Conservation (phyloP, 2,329 filamentous ascomycete genomes). For the Ceratocystis alfenasii region DNA sequence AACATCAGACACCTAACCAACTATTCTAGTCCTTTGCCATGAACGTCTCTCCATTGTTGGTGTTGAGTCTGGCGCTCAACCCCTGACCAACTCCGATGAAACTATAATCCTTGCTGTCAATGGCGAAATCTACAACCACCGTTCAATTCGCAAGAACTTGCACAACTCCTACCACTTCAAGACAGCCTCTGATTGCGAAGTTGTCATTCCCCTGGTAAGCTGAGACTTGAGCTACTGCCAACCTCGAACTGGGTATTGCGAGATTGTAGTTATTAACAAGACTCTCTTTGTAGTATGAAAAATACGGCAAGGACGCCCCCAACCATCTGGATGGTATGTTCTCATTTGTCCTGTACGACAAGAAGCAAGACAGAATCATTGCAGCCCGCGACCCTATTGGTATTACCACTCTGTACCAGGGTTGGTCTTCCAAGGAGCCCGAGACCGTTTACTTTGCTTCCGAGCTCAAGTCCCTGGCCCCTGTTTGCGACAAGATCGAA, state of each 20-base stretch:
- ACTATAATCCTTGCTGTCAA: slow-evolving; percentile 90
- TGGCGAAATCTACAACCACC: slow-evolving; percentile 99
- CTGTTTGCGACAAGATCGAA: slow-evolving; percentile 90
- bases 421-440: slow-evolving; percentile 72
- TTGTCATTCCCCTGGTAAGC: slow-evolving; percentile 89
- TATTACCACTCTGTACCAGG: slow-evolving; percentile 94
- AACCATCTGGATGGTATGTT: slow-evolving; percentile 98
- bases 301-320: slow-evolving; percentile 83
- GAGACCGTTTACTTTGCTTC: slow-evolving; percentile 89
- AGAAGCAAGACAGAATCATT: slow-evolving; percentile 80
- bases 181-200: slow-evolving; percentile 96
- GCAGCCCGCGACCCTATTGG: slow-evolving; percentile 94
- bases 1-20: neutral
- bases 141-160: slow-evolving; percentile 77
- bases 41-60: slow-evolving; percentile 96
- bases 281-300: slow-evolving; percentile 55
- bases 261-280: neutral
- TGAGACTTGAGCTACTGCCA: neutral
- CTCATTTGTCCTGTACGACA: slow-evolving; percentile 96
- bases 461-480: slow-evolving; percentile 84
- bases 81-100: slow-evolving; percentile 81
- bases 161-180: slow-evolving; percentile 88
- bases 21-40: slow-evolving; percentile 68
- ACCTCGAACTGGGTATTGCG: neutral
- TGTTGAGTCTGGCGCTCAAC: slow-evolving; percentile 91